Percentiles rank a stretch among this genome's conserved stretches.
Conservation (phyloP, 768 basidiomycete species). For the Lactifluus subvellereus region DNA sequence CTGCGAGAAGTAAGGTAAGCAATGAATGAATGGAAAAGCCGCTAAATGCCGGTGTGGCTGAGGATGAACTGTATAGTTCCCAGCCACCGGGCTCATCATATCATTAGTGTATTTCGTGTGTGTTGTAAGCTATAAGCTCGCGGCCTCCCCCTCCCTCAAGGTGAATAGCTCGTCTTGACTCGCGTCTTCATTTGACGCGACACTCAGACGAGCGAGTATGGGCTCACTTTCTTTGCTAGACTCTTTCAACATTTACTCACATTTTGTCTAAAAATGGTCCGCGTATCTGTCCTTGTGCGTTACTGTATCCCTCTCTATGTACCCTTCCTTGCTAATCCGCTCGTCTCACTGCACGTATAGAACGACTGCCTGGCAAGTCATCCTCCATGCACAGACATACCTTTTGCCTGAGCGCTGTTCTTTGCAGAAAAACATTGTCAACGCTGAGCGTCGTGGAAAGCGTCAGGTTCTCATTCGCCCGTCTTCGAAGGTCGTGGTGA, state of each 20-base stretch:
- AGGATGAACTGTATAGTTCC: slow-evolving; percentile 33
- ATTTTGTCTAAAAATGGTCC: slow-evolving; percentile 60
- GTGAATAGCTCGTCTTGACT: slow-evolving; percentile 62
- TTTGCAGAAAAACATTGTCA: slow-evolving; percentile 92
- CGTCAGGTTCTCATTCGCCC: slow-evolving; percentile 98
- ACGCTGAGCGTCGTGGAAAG: slow-evolving; percentile 99
- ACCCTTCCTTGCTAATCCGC: background rate
- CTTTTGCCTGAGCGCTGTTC: slow-evolving; percentile 12
- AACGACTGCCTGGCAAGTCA: slow-evolving; percentile 56
- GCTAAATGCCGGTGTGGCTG: slow-evolving; percentile 32
- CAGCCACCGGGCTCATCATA: slow-evolving; percentile 22
- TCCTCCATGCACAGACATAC: background rate
- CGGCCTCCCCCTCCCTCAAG: slow-evolving; percentile 33
- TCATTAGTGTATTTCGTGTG: no score
- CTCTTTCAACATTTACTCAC: slow-evolving; percentile 18
- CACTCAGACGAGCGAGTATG: slow-evolving; percentile 67
- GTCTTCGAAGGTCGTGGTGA: slow-evolving; percentile 95
- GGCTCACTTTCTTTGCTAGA: slow-evolving; percentile 30
- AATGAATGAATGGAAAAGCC: slow-evolving; percentile 20
- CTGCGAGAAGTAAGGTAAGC: slow-evolving; percentile 18
- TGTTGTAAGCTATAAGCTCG: background rate
- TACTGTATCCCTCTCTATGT: background rate
- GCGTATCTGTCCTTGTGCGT: slow-evolving; percentile 73
- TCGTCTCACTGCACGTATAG: slow-evolving; percentile 26
- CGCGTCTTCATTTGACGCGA: slow-evolving; percentile 71